Evolutionary conservation across 2,329 filamentous ascomycete genomes (phyloP), one percentile per base, ranked within the genome.

Genomic region (Chaetoscypha palmicola): DNA sequence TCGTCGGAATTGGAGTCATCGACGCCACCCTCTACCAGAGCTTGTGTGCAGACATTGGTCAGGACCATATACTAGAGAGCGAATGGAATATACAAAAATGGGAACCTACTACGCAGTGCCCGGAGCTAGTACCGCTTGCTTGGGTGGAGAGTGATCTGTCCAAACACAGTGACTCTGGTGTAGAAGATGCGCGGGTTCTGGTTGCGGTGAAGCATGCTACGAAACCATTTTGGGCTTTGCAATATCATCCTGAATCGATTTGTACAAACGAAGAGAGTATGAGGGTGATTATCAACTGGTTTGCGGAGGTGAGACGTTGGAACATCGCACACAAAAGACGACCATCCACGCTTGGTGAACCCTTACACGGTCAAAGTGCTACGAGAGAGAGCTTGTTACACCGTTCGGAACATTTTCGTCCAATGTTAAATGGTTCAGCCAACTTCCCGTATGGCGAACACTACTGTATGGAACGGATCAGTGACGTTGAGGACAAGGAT

Each of bases 171-270:
- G 41, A 57, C 35, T 56, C 55, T 14, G 58, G 52, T 11, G 56
- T 56, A 17, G 58, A 61, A 35, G 56, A 60, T 45, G 47, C 50
- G 10, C 49, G 54, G n/a, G 70, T 79, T 3, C 58, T 83, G 21
- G 83, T 84, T 76, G 79, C 71, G 5, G 73, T 74, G 5, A 68
- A 66, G 47, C 83, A 86, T 58, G 61, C 47, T 8, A 52, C 57
- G 2, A 77, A 76, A 48, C 82, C 82, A 2, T 81, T 82, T 47
- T 83, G 76, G 71, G 82, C 76, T 1, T 70, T 86, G 5, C 82
- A 86, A 52, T 86, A 83, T 54, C 81, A 86, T 56, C 81, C 82
- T 0, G 82, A 86, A 57, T 85, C 81, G 0, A 71, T 79, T 22
- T 86, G 81, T 61, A 83, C 81, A 24, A 78, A 76, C 23, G 64